Base-by-base conservation (phyloP, 106 monocot genomes). In the Narthecium ossifragum region DNA sequence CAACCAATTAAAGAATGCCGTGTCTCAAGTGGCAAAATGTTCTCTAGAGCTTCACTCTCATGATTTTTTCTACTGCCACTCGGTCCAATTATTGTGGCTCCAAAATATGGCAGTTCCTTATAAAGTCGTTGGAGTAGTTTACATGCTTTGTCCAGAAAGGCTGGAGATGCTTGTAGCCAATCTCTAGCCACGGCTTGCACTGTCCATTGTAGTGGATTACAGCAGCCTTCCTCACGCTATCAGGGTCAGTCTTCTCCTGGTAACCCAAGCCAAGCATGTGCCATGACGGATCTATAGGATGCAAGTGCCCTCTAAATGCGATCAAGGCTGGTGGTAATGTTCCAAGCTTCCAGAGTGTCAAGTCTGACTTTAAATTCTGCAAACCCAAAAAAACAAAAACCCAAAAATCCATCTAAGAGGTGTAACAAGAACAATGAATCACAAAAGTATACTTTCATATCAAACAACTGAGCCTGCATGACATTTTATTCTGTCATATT, bases 171-270 rank as follows among this genome's bases (percentile, higher is more conserved):
- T 74, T 82, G 61, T 77, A 96, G 4, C 77, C 94, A 20, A 96
- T 90, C n/a, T 86, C 90, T 13, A 96, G 73, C 90, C 94, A 96
- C 29, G 94, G 90, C 46, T 96, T 90, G 61, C 72, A 78, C 57
- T 90, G 90, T 0, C 94, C 90, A 69, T 96, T 96, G 64, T 86
- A 96, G 51, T 90, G 94, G 26, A 96, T 81, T 34, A 96, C 94
- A 2, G 94, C 85, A 47, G 94, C 77, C 34, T 83, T 77, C 32
- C 46, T 63, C 37, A 84, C 76, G 4, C 33, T 64, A 8, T 74
- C 67, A 18, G 84, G 48, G 58, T 78, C 59, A 9, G 90, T 75
- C 43, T 78, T 84, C 43, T 96, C 94, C 59, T 96, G 94, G 70
- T 86, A 96, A 13, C 94, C 94, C 63, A 90, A 72, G 33, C 94